phyloP scores from a whole-genome alignment of 2,329 filamentous ascomycete genomes.

The Botrytis sinoallii region DNA sequence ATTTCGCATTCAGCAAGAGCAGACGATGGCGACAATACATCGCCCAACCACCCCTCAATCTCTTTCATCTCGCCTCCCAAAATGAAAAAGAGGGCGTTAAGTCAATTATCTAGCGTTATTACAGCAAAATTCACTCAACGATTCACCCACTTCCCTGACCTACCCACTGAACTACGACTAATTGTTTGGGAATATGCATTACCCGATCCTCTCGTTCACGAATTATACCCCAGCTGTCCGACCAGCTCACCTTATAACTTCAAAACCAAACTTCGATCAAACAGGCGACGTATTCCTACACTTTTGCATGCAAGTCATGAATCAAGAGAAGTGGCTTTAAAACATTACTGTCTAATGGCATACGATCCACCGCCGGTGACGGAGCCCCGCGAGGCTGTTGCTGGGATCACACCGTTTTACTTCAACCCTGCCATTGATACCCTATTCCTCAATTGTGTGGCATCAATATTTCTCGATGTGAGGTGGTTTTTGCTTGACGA shows the following conservation, averaged over 20 bases:
- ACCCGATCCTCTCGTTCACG: conserved; percentile 32
- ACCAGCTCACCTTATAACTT: conserved; percentile 34
- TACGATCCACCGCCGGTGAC: conserved; percentile 25
- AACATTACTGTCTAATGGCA: conserved; percentile 32
- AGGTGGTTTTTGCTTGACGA: conserved; percentile 36
- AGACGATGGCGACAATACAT: conserved; percentile 39
- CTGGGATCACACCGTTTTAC: conserved; percentile 35
- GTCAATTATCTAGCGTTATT: conserved; percentile 16
- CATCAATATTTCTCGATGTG: conserved; percentile 35
- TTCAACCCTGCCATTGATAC: conserved; percentile 34
- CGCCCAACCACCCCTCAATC: not conserved
- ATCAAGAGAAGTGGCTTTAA: conserved; percentile 30
- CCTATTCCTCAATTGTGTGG: conserved; percentile 31
- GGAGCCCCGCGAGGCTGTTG: conserved; percentile 23
- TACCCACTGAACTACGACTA: conserved; percentile 33
- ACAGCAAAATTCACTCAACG: conserved; percentile 8
- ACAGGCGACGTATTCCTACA: conserved; percentile 30
- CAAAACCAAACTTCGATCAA: conserved; percentile 37
- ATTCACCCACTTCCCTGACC: conserved; percentile 24
- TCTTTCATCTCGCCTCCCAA: not conserved
- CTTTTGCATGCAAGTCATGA: conserved; percentile 33
- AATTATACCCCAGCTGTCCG: conserved; percentile 31
- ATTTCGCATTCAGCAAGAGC: not conserved
- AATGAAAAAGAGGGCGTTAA: not conserved
- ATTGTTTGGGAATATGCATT: conserved; percentile 33